Conservation (phyloP, 1,284 basidiomycete species). For the Cutaneotrichosporon sp. region DNA sequence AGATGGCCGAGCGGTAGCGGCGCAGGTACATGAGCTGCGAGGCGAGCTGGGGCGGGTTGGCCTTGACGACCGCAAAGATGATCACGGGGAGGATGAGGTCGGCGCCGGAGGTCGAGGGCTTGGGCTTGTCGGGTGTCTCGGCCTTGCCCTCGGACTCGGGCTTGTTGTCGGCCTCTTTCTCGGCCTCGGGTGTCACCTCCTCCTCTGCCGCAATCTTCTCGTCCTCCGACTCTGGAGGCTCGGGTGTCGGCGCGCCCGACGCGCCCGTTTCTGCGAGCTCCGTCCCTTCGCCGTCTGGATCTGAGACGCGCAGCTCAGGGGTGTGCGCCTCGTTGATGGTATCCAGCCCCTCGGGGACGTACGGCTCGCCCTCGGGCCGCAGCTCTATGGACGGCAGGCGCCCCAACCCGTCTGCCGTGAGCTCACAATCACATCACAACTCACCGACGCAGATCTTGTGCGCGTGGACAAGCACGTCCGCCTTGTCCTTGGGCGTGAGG, state of each 20-base stretch:
- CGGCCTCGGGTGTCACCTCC: too few species aligned
- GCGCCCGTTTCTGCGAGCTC: background rate
- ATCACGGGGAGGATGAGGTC: conserved; percentile 68
- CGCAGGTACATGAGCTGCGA: conserved; percentile 85
- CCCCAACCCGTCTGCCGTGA: conserved; percentile 36
- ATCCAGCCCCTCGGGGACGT: conserved; percentile 23
- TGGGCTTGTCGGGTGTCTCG: conserved; percentile 14
- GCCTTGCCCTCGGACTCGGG: background rate
- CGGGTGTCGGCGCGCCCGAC: background rate
- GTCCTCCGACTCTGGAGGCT: background rate
- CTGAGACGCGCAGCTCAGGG: background rate
- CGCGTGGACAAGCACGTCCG: conserved; percentile 72
- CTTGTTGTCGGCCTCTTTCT: conserved; percentile 8
- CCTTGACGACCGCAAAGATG: conserved; percentile 86
- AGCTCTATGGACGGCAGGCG: conserved; percentile 48
- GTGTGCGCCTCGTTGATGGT: conserved; percentile 10
- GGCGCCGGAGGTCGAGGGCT: conserved; percentile 45
- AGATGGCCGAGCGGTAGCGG: conserved; percentile 70
- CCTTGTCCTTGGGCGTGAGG: conserved; percentile 74
- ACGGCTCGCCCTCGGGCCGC: conserved; percentile 52
- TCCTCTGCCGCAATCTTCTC: too few species aligned
- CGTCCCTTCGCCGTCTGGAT: conserved; percentile 1
- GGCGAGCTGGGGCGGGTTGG: conserved; percentile 79
- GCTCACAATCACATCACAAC: conserved; percentile 22
- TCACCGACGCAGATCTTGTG: conserved; percentile 70